These are phyloP conservation scores for Penicillium sp. DNA, from an alignment of 2,329 filamentous ascomycete genomes.

Conservation along the genomic window DNA sequence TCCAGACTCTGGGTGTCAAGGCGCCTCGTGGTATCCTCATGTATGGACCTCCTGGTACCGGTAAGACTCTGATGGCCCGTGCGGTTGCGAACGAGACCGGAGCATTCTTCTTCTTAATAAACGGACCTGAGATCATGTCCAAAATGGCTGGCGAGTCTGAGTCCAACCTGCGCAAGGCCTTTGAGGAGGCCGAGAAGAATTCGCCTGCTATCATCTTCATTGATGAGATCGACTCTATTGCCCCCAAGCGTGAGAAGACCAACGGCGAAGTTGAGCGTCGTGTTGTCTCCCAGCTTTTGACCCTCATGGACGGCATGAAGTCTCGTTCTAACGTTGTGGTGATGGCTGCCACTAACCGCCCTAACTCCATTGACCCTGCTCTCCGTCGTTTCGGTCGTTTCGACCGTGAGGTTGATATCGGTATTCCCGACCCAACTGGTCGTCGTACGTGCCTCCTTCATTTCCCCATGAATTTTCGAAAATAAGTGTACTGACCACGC, in stretches of 20 bases:
- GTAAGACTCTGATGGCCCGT: conserved; percentile 99
- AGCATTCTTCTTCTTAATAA: conserved; percentile 99
- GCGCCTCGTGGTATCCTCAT: conserved; percentile 96
- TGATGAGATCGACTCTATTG: conserved; percentile 98
- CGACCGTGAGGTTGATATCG: conserved; percentile 98
- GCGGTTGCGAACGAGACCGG: conserved; percentile 98
- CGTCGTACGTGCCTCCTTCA: conserved; percentile 53
- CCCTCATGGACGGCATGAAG: conserved; percentile 99
- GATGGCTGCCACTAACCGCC: conserved; percentile 98
- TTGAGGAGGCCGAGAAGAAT: conserved; percentile 99
- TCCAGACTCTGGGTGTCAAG: conserved; percentile 99
- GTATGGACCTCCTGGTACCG: conserved; percentile 94
- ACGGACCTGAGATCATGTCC: conserved; percentile 99
- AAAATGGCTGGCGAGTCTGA: conserved; percentile 99
- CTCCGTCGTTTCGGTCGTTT: conserved; percentile 98
- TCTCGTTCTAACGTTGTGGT: conserved; percentile 97
- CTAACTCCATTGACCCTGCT: conserved; percentile 97
- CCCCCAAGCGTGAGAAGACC: conserved; percentile 99
- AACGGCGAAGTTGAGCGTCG: conserved; percentile 98
- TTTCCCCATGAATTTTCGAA: not conserved
- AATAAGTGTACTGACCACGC: not conserved
- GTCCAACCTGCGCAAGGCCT: conserved; percentile 97
- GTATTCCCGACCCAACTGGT: conserved; percentile 94
- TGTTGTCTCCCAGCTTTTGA: conserved; percentile 94
- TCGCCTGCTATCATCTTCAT: conserved; percentile 99